A percentile compares a stretch with the other conserved stretches of the same genome.
These are phyloP conservation scores for Odontarrhena argentea DNA, from an alignment of 345 rosid genomes.

Conservation along the genomic window DNA sequence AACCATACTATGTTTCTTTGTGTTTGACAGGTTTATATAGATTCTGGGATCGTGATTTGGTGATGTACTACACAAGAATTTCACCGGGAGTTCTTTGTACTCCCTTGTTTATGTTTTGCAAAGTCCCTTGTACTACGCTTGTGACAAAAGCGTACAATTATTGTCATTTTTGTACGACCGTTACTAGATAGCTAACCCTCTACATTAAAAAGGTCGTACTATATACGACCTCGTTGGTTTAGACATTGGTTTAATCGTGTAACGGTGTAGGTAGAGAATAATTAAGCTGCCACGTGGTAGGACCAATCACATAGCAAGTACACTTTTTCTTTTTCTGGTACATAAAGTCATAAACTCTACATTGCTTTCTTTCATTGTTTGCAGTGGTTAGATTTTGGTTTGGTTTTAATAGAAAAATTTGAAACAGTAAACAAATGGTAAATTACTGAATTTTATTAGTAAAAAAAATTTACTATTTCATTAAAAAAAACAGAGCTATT, in stretches of 20 bases:
- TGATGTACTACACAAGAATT: constrained; percentile 36
- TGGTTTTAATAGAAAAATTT: background rate
- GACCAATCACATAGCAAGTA: constrained; percentile 32
- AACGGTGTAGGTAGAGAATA: constrained; percentile 23
- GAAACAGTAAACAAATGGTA: too few relatives aligned
- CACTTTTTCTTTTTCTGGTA: background rate
- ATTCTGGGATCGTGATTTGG: constrained; percentile 26
- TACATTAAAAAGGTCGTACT: background rate
- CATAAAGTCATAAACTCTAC: background rate
- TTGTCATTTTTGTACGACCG: background rate
- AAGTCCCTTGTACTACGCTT: constrained; percentile 30
- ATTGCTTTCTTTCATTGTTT: constrained; percentile 19
- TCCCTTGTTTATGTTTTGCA: constrained; percentile 6
- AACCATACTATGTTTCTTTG: constrained; percentile 19
- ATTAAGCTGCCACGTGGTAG: constrained; percentile 40
- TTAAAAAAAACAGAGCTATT: too few relatives aligned
- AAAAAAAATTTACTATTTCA: too few relatives aligned
- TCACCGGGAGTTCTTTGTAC: constrained; percentile 30
- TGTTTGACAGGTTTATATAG: constrained; percentile 35
- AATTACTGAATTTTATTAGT: too few relatives aligned
- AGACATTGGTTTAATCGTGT: constrained; percentile 2
- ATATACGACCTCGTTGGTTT: constrained; percentile 18
- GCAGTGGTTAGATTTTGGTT: background rate
- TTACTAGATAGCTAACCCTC: background rate
- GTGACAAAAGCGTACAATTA: background rate